phyloP scores from a whole-genome alignment of 495 filamentous ascomycete genomes.

The Penicillium odoratum region DNA sequence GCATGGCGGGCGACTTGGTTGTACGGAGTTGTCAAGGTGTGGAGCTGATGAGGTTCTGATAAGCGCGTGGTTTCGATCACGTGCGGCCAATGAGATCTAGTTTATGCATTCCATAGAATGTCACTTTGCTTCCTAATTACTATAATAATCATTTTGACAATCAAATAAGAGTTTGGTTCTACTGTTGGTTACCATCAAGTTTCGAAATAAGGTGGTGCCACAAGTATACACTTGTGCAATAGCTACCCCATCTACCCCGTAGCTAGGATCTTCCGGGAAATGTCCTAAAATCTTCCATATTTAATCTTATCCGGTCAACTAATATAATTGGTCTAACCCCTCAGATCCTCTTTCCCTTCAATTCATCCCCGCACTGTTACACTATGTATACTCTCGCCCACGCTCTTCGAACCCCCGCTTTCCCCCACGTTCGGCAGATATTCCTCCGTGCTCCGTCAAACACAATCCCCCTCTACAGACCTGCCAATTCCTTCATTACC shows the following conservation, averaged over 20 bases:
- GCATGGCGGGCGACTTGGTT: conserved; percentile 27
- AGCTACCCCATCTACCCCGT: too few species aligned
- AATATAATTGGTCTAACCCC: background rate
- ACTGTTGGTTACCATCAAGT: background rate
- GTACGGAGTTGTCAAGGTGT: background rate
- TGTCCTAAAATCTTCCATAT: background rate
- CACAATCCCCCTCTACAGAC: conserved; percentile 3
- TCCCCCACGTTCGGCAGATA: conserved; percentile 24
- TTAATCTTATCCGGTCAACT: background rate
- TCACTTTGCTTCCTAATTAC: background rate
- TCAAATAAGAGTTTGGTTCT: background rate
- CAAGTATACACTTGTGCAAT: too few species aligned
- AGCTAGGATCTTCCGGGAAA: background rate
- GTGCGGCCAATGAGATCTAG: background rate
- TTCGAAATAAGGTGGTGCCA: too few species aligned
- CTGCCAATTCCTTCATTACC: conserved; percentile 8
- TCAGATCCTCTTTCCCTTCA: background rate
- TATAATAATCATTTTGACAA: background rate
- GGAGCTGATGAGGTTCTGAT: conserved; percentile 9
- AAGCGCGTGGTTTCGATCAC: conserved; percentile 5
- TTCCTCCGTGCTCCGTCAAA: conserved; percentile 13
- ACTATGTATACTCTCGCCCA: conserved; percentile 7
- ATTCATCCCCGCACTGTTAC: background rate
- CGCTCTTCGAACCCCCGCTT: conserved; percentile 20
- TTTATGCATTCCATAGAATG: background rate